phyloP scores from a whole-genome alignment of 1,139 yeast genomes.

The Hanseniaspora uvarum region DNA sequence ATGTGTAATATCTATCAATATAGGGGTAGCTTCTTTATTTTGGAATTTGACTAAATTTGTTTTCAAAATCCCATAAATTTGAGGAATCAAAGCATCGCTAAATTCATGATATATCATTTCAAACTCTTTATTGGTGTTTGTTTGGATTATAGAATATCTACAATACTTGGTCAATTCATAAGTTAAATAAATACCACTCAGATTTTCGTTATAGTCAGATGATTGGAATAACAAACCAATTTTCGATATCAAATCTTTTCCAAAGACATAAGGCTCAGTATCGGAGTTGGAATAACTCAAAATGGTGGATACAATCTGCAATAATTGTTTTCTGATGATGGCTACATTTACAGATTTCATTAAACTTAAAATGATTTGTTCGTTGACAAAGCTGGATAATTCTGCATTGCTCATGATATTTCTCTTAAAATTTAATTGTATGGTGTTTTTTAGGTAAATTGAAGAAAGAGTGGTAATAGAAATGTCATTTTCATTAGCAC shows the following conservation, averaged over 20 bases:
- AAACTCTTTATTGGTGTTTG: not conserved
- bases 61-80: constrained; percentile 1
- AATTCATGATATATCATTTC: not conserved
- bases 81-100: constrained; percentile 9
- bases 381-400: not conserved
- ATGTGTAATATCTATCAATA: constrained; percentile 15
- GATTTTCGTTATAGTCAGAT: constrained; percentile 2
- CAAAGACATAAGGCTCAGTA: not conserved
- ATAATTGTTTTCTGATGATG: constrained; percentile 14
- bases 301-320: constrained; percentile 7
- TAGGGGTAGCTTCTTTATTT: not conserved
- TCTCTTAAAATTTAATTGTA: constrained; percentile 9
- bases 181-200: constrained; percentile 11
- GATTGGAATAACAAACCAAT: constrained; percentile 10
- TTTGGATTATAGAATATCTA: constrained; percentile 12
- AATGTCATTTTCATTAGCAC: not conserved
- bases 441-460: constrained; percentile 8
- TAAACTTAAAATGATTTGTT: not conserved
- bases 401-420: not conserved
- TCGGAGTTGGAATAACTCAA: constrained; percentile 6
- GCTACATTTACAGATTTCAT: constrained; percentile 1
- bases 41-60: constrained; percentile 2
- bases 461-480: constrained; percentile 4
- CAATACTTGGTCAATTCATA: constrained; percentile 13
- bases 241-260: not conserved